These are phyloP conservation scores for Beta lomatogona DNA, from an alignment of 179 eudicot genomes.

Conservation along the genomic window DNA sequence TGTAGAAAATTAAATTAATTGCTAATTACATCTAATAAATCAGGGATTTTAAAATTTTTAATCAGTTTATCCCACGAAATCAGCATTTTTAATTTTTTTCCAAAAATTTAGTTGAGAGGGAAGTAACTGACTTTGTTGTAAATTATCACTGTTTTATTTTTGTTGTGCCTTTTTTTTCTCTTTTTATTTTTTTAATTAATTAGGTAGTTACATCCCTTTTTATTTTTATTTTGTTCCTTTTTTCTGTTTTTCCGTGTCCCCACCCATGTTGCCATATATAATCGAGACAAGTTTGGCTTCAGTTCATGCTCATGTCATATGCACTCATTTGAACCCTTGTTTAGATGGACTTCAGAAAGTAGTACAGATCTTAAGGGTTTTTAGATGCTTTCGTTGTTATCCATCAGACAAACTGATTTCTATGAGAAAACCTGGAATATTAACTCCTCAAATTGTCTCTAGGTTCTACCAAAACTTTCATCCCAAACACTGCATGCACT, in stretches of 20 bases:
- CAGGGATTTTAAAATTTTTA: too few species aligned
- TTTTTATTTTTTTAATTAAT: too few species aligned
- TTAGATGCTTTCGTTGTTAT: constrained; percentile 10
- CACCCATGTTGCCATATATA: too few species aligned
- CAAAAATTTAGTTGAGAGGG: too few species aligned
- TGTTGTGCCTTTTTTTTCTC: too few species aligned
- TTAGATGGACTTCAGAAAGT: not conserved
- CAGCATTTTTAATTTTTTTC: too few species aligned
- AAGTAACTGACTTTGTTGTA: too few species aligned
- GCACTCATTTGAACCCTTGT: not conserved
- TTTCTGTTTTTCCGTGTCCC: not conserved
- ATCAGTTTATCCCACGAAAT: too few species aligned
- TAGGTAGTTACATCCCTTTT: too few species aligned
- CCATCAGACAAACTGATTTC: not conserved
- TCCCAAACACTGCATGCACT: constrained; percentile 88
- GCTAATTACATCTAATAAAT: too few species aligned
- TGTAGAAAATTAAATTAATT: too few species aligned
- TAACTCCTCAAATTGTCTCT: constrained; percentile 13
- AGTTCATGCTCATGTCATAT: constrained; percentile 5
- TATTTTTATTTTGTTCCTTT: not conserved
- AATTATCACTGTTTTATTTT: too few species aligned
- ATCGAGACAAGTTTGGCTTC: not conserved
- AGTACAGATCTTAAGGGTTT: not conserved
- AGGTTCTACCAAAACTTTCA: constrained; percentile 98
- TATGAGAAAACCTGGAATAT: not conserved